A percentile compares a stretch with the other conserved stretches of the same genome.
Conservation (phyloP, 345 rosid species). For the Dimocarpus longan region DNA sequence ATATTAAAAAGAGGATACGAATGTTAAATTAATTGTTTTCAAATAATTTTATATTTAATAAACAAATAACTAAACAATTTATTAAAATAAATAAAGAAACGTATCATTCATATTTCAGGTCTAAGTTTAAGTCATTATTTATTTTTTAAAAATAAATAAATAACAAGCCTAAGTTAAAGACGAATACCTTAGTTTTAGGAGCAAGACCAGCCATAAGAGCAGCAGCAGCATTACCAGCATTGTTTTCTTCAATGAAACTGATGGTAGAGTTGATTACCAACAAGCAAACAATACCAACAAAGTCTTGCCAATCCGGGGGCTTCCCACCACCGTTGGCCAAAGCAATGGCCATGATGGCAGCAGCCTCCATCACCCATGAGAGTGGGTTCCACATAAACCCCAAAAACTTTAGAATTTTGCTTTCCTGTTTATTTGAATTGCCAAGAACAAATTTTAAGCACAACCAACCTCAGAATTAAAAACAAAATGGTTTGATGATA, state of each 20-base stretch:
- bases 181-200: conserved; percentile 70
- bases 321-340: conserved; percentile 71
- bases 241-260: conserved; percentile 84
- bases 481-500: background rate
- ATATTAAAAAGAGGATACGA: too few relatives aligned
- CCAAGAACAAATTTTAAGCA: background rate
- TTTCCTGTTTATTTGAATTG: conserved; percentile 47
- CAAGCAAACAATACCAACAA: conserved; percentile 71
- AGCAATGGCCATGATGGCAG: conserved; percentile 88
- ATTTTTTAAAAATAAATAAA: too few relatives aligned
- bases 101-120: too few relatives aligned
- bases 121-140: too few relatives aligned
- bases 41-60: too few relatives aligned
- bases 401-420: conserved; percentile 74
- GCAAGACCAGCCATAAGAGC: conserved; percentile 85
- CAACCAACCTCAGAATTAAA: background rate
- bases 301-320: conserved; percentile 86
- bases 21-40: too few relatives aligned
- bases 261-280: conserved; percentile 81
- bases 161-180: too few relatives aligned
- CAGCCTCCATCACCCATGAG: conserved; percentile 93
- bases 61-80: too few relatives aligned
- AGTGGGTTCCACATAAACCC: conserved; percentile 96
- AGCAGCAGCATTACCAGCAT: conserved; percentile 91
- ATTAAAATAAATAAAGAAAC: too few relatives aligned